Base-by-base conservation (phyloP, 192 early-diverging fungal species). In the Podila clonocystis region DNA sequence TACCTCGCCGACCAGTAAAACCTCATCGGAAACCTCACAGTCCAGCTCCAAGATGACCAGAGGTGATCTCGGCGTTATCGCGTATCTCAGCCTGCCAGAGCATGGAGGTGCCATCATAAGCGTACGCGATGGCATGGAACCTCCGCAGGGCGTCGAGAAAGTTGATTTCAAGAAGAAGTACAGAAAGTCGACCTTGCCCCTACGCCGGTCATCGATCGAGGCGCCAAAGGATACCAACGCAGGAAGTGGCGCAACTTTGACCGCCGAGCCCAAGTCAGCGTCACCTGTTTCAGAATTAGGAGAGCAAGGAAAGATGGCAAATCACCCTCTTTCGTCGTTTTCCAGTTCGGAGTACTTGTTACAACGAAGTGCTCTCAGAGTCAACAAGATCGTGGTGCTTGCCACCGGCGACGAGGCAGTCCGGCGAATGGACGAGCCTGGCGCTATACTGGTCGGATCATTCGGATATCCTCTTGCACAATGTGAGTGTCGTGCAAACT, bases 61-160 rank as follows among this genome's bases (percentile, higher is more conserved):
- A 36, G 87, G 31, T 49, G 70, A 60, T 75, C 75, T 57, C 38
- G 88, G 50, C 63, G 82, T 67, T 26, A 66, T 57, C 50, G 74
- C 64, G 22, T 85, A 75, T 75, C 85, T 63, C 24, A 91, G 89
- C 11, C 82, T 93, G 9, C 84, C 89, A 6, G 92, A 93, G 75
- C 88, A 92, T 58, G 92, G 92, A 24, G 91, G 92, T 20, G 88
- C 87, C 73, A 84, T 92, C 29, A 71, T 93, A 41, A 82, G 85
- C 33, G 82, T 91, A 50, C 83, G 90, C 30, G 91, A 93, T 72
- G 75, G 84, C 52, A 50, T 92, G 20, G 85, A 75, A 9, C 62
- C 68, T 38, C 75, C 68, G 2, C 33, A 3, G 8, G 58, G 63
- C 29, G 30, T 41, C 4, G 68, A 71, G 9, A 66, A 11, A 29